Evolutionary conservation across 306 rosid species (phyloP), one percentile per base, ranked within the genome.

Genomic region (Canavalia gladiata): DNA sequence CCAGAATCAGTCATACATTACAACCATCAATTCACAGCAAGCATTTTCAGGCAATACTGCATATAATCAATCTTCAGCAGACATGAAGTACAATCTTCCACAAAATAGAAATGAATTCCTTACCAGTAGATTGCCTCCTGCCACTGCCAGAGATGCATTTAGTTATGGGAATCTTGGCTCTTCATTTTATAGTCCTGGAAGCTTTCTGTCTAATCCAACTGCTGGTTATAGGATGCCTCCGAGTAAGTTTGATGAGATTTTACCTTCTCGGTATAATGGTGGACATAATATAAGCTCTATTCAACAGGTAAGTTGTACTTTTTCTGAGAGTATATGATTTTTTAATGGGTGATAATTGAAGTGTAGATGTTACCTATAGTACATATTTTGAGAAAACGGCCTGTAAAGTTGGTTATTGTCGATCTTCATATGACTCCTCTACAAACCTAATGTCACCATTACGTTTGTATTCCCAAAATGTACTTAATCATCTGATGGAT

Each of bases 241-340:
- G 9, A 78, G 79, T 63, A 89, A 82, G 79, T 76, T 83, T 4
- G 79, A 85, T 31, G 89, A 84, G 62, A 76, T 79, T 42, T 86
- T 87, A 29, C 84, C 57, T 59, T 55, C 92, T 51, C 90, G 73
- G 55, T 86, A 84, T 67, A 73, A 37, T 51, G 87, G 64, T 42
- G 90, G 89, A 71, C 77, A 10, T 75, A 81, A 74, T 77, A 42
- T 85, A 3, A 80, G 73, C 76, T 68, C 89, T 47, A 57, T 67
- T 86, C 87, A 84, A 70, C 91, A 71, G 90, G 97, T 92, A 86
- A 45, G 62, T 79, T 75, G 58, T 63, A 33, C 13, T 63, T 13
- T 34, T 35, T 71, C 28, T 49, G 59, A 34, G 49, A 30, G 56
- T 41, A 42, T 55, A 18, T 51, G 46, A 34, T 72, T 18, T 50